A percentile compares a stretch with the other conserved stretches of the same genome.
Evolutionary conservation across 1,284 basidiomycete species (phyloP).

Genomic region (Veloporphyrellus conicus): DNA sequence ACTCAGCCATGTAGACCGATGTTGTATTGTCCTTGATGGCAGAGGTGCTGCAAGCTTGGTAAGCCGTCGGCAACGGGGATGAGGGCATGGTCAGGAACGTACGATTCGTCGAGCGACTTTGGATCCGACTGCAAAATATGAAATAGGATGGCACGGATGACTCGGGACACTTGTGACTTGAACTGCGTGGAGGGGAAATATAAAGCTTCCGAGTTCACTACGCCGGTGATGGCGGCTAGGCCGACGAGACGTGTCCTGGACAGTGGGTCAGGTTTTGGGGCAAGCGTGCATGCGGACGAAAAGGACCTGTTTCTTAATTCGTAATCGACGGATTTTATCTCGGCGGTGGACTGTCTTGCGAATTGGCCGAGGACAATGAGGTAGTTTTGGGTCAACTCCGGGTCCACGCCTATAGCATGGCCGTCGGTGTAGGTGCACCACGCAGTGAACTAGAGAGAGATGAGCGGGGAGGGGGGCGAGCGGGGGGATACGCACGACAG

Average conservation of each 20-base stretch:
- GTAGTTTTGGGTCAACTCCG: conserved; percentile 67
- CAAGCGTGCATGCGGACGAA: background rate
- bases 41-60: conserved; percentile 42
- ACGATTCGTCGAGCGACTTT: conserved; percentile 66
- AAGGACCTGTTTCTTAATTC: conserved; percentile 67
- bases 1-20: conserved; percentile 77
- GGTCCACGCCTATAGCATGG: conserved; percentile 74
- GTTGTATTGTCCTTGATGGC: conserved; percentile 64
- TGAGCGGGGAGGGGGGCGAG: background rate
- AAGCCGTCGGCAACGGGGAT: background rate
- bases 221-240: conserved; percentile 77
- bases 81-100: conserved; percentile 4
- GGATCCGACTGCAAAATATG: conserved; percentile 67
- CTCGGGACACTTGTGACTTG: conserved; percentile 63
- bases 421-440: conserved; percentile 93
- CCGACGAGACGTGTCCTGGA: conserved; percentile 80
- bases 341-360: conserved; percentile 53
- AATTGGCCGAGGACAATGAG: conserved; percentile 68
- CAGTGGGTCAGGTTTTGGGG: background rate
- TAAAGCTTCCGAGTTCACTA: conserved; percentile 80
- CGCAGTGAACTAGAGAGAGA: conserved; percentile 66
- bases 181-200: conserved; percentile 78
- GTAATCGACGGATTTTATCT: conserved; percentile 46
- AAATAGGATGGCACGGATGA: conserved; percentile 72
- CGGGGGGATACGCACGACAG: conserved; percentile 55